phyloP scores from a whole-genome alignment of 192 early-diverging fungal genomes.

The Podila epicladia region DNA sequence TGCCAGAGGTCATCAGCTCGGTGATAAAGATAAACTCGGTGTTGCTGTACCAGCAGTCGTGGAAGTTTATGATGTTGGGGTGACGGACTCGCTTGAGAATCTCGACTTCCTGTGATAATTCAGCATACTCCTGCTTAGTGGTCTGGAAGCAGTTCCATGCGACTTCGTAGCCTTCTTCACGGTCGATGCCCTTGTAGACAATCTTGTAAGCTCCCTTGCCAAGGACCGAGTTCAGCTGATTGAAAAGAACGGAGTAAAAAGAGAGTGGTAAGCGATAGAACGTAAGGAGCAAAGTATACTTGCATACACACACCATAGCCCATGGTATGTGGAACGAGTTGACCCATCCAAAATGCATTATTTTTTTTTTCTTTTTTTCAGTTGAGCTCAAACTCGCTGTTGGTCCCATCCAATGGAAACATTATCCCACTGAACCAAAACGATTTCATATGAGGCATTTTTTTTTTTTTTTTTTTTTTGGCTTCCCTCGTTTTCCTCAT shows the following conservation, averaged over 20 bases:
- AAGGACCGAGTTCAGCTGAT: conserved; percentile 64
- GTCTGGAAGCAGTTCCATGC: conserved; percentile 91
- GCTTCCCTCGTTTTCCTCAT: too few species aligned
- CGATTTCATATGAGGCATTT: conserved; percentile 35
- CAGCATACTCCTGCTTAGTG: conserved; percentile 78
- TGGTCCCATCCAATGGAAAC: neutral
- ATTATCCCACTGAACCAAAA: neutral
- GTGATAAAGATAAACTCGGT: conserved; percentile 84
- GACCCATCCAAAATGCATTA: too few species aligned
- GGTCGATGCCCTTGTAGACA: conserved; percentile 88
- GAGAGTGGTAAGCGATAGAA: neutral
- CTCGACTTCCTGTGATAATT: conserved; percentile 79
- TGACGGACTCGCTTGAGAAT: conserved; percentile 82
- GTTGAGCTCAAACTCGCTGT: too few species aligned
- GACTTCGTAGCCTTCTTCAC: conserved; percentile 90
- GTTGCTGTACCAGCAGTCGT: conserved; percentile 79
- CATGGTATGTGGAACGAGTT: too few species aligned
- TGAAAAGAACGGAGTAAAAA: neutral
- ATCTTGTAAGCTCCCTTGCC: conserved; percentile 91
- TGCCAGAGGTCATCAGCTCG: conserved; percentile 89
- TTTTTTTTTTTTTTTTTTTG: conserved; percentile 13
- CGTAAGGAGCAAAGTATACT: neutral
- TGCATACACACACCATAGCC: neutral
- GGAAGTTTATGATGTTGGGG: conserved; percentile 85
- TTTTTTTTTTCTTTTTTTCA: too few species aligned